phyloP scores from a whole-genome alignment of 2,329 filamentous ascomycete genomes.

The Phoma sp. region DNA sequence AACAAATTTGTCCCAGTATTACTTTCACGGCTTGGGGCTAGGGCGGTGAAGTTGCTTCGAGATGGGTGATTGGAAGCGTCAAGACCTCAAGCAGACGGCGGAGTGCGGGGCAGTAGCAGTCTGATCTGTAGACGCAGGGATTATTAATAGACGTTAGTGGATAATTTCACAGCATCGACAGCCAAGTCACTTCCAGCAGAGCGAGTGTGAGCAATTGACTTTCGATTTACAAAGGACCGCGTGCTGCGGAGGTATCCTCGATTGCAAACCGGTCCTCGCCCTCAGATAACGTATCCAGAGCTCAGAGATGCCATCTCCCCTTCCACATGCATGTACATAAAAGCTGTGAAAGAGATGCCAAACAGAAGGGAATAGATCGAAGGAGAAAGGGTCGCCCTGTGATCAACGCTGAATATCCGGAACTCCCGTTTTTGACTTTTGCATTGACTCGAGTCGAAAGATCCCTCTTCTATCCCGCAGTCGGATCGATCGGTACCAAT shows the following conservation, averaged over 20 bases:
- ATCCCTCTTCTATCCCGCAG: conserved; percentile 55
- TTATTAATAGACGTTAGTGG: not conserved
- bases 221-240: conserved; percentile 52
- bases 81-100: not conserved
- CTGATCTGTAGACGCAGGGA: too few species aligned
- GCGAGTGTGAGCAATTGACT: conserved; percentile 45
- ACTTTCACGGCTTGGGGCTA: conserved; percentile 7
- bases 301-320: conserved; percentile 53
- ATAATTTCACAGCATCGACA: too few species aligned
- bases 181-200: conserved; percentile 1
- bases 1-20: conserved; percentile 23
- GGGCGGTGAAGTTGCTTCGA: conserved; percentile 3
- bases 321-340: conserved; percentile 54
- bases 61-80: conserved; percentile 4
- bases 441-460: conserved; percentile 52
- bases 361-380: conserved; percentile 49
- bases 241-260: conserved; percentile 57
- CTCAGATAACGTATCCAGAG: conserved; percentile 46
- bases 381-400: conserved; percentile 47
- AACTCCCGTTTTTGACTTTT: conserved; percentile 54
- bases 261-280: conserved; percentile 54
- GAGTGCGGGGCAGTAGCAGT: not conserved
- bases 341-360: conserved; percentile 48
- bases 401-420: conserved; percentile 55
- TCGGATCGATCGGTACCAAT: conserved; percentile 52